These are phyloP conservation scores for Zea mays DNA, from an alignment of 176 grass and related monocot genomes.

Conservation along the genomic window DNA sequence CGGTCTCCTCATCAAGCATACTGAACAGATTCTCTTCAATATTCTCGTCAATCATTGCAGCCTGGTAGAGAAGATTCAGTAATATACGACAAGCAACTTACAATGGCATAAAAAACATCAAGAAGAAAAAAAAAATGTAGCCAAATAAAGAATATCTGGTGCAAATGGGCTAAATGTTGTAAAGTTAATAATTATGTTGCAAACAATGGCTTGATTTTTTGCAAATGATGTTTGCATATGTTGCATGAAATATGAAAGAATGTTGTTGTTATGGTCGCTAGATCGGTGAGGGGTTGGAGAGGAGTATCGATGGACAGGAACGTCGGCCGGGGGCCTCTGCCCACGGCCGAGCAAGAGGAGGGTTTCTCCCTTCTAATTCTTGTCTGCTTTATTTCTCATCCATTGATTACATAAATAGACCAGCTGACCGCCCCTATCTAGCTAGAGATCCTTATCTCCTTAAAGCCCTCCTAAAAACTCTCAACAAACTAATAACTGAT, in stretches of 20 bases:
- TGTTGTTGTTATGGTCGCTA: neutral
- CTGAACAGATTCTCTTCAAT: slow-evolving; percentile 95
- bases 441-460: too few species aligned
- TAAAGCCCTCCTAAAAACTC: too few species aligned
- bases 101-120: neutral
- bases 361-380: too few species aligned
- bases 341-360: too few species aligned
- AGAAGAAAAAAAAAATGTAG: neutral
- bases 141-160: neutral
- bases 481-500: too few species aligned
- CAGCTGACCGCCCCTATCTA: too few species aligned
- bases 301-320: too few species aligned
- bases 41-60: slow-evolving; percentile 74
- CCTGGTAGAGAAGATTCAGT: slow-evolving; percentile 53
- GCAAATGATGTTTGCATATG: neutral
- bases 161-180: neutral
- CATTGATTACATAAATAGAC: too few species aligned
- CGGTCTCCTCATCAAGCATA: slow-evolving; percentile 98
- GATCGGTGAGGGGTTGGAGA: too few species aligned
- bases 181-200: neutral
- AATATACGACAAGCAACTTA: slow-evolving; percentile 6
- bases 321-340: too few species aligned
- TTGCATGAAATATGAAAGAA: neutral
- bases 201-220: neutral
- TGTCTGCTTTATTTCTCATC: too few species aligned